phyloP scores from a whole-genome alignment of 2,329 filamentous ascomycete genomes.

The Cercospora nicotianae region DNA sequence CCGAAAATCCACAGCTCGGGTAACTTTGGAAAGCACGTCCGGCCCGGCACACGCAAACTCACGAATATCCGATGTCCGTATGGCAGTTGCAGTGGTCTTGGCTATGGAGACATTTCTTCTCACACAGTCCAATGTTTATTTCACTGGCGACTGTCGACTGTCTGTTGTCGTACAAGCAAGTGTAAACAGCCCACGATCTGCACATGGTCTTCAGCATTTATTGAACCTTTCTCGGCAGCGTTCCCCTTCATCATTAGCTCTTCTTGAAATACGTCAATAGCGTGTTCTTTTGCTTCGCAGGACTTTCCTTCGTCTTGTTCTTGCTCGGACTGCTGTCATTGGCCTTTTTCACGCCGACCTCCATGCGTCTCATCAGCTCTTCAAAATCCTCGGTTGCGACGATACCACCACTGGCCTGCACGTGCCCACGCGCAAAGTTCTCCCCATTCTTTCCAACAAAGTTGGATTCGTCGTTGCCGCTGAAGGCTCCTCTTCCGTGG shows the following conservation, averaged over 20 bases:
- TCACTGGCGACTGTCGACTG: too few relatives aligned
- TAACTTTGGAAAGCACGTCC: not conserved
- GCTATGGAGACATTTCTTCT: not conserved
- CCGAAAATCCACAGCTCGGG: not conserved
- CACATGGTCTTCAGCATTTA: too few relatives aligned
- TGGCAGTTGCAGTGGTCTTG: not conserved
- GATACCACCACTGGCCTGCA: conserved; percentile 66
- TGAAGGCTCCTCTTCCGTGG: not conserved
- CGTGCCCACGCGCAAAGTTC: conserved; percentile 66
- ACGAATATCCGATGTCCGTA: not conserved
- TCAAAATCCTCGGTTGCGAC: conserved; percentile 63
- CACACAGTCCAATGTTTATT: too few relatives aligned
- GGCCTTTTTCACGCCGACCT: conserved; percentile 57
- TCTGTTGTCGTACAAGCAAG: too few relatives aligned
- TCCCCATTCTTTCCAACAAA: conserved; percentile 55
- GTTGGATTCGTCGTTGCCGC: conserved; percentile 24
- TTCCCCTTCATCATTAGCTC: not conserved
- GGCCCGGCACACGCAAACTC: not conserved
- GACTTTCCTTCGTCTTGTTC: conserved; percentile 16
- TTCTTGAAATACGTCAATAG: conserved; percentile 24
- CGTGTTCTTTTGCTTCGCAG: conserved; percentile 25
- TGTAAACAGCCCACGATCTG: too few relatives aligned
- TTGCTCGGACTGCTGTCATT: conserved; percentile 38
- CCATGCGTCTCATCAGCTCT: conserved; percentile 61
- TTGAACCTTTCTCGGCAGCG: too few relatives aligned